phyloP scores from a whole-genome alignment of 2,329 filamentous ascomycete genomes.

The Alternaria longipes region DNA sequence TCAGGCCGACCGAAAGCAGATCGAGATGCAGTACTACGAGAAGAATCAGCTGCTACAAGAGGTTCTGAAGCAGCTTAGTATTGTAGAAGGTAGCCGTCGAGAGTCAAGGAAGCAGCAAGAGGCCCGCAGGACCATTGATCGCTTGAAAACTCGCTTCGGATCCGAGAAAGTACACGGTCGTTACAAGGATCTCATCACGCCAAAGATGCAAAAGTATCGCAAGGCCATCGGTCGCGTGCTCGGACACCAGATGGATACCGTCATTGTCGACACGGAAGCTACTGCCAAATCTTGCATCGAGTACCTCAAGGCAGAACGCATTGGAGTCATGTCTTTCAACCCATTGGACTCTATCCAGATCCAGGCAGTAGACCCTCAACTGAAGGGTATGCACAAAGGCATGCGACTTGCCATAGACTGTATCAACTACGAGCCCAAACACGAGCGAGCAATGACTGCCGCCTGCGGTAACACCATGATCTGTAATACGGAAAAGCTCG shows the following conservation, averaged over 20 bases:
- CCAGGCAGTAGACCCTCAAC: conserved; percentile 84
- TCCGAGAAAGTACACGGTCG: conserved; percentile 80
- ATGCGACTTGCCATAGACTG: conserved; percentile 92
- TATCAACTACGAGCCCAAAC: conserved; percentile 87
- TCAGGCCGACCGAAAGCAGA: conserved; percentile 50
- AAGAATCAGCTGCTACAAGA: conserved; percentile 91
- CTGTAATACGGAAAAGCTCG: conserved; percentile 85
- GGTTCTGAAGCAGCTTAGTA: conserved; percentile 80
- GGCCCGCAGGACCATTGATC: conserved; percentile 82
- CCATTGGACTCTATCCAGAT: conserved; percentile 98
- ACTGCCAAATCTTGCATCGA: conserved; percentile 93
- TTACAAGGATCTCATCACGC: conserved; percentile 89
- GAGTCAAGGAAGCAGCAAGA: conserved; percentile 83
- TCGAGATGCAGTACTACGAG: conserved; percentile 83
- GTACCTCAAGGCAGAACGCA: conserved; percentile 89
- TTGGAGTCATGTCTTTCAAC: conserved; percentile 90
- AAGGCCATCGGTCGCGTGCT: conserved; percentile 92
- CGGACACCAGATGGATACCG: conserved; percentile 90
- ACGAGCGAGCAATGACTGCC: conserved; percentile 93
- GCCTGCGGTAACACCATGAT: conserved; percentile 95
- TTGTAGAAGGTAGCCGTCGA: conserved; percentile 83
- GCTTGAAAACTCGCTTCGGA: conserved; percentile 88
- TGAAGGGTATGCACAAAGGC: conserved; percentile 87
- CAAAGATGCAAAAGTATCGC: conserved; percentile 96
- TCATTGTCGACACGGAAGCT: conserved; percentile 95